Evolutionary conservation across 177 flowering plant species (phyloP), one percentile per base, ranked within the genome.

Genomic region (Vitis hybrid): DNA sequence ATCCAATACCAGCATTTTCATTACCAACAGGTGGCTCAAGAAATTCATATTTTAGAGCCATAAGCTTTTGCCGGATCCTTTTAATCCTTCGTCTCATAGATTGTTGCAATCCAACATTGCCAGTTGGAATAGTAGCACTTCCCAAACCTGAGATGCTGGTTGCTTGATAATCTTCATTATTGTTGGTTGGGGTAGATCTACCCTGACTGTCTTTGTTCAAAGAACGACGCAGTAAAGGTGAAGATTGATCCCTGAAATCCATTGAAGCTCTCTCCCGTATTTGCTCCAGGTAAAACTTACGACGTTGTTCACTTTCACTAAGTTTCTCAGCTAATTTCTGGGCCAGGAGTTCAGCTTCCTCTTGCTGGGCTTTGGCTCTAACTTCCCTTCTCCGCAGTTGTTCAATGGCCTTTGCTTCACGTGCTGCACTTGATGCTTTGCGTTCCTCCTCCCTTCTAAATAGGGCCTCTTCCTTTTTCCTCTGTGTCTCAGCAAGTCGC

Each of bases 171-270:
- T 90, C 96, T 56, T 89, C 98, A 62, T 62, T 50, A 64, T 66
- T 80, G 60, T 67, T 81, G 11, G 80, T 67, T 62, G 85, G 76
- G 2, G 84, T 70, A 51, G 83, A 69, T 78, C 87, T 85, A 15
- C 83, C 83, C 68, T 74, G 89, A 67, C 82, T 76, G 57, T 91
- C 98, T 84, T 82, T 90, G 76, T 80, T 80, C 9, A 78, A 45
- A 68, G 81, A 79, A 49, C 96, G 88, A 6, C 97, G 85, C 69
- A 86, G 63, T 67, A 86, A 86, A 76, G 97, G 98, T 54, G 97
- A 93, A 59, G 95, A 88, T 74, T 92, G 98, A 78, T 94, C 98
- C 78, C 98, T 85, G 67, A 89, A 90, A 86, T 94, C 95, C 93
- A 91, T 91, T 17, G 98, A 90, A 57, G 98, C 97, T 75, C 87